Percentiles rank a stretch among this genome's conserved stretches.
Evolutionary conservation across 352 stramenopile species (phyloP).

Genomic region (Phytophthora tubulina): DNA sequence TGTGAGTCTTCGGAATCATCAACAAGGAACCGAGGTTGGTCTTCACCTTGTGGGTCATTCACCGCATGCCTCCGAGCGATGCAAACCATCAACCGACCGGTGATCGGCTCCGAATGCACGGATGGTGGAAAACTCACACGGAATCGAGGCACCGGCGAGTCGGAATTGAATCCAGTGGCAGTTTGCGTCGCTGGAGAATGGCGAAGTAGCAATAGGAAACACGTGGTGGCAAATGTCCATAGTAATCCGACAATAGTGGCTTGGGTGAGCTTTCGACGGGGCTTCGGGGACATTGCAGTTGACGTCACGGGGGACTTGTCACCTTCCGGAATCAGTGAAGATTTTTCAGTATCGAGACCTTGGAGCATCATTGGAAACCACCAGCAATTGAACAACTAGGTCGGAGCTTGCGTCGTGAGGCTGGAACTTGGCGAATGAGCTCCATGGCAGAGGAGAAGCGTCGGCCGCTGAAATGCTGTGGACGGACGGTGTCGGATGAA

Average conservation of each 20-base stretch:
- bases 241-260: constrained; percentile 15
- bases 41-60: constrained; percentile 52
- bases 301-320: constrained; percentile 16
- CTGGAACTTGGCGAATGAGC: constrained; percentile 41
- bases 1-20: constrained; percentile 58
- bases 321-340: constrained; percentile 18
- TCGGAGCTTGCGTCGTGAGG: constrained; percentile 5
- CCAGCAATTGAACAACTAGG: constrained; percentile 1
- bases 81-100: constrained; percentile 66
- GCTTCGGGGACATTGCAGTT: not conserved
- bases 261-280: constrained; percentile 15
- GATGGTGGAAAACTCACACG: constrained; percentile 47
- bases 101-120: constrained; percentile 44
- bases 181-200: not conserved
- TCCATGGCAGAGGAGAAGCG: constrained; percentile 35
- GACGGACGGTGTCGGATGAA: constrained; percentile 20
- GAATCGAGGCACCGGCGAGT: constrained; percentile 43
- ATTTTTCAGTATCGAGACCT: constrained; percentile 29
- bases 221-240: constrained; percentile 22
- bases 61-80: constrained; percentile 61
- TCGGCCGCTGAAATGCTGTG: constrained; percentile 16
- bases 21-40: constrained; percentile 68
- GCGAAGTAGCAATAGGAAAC: constrained; percentile 19
- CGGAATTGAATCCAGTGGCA: constrained; percentile 9
- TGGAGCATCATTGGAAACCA: constrained; percentile 32